Evolutionary conservation across 2,329 filamentous ascomycete genomes (phyloP), one percentile per base, ranked within the genome.

Genomic region (Metarhizium anisopliae): DNA sequence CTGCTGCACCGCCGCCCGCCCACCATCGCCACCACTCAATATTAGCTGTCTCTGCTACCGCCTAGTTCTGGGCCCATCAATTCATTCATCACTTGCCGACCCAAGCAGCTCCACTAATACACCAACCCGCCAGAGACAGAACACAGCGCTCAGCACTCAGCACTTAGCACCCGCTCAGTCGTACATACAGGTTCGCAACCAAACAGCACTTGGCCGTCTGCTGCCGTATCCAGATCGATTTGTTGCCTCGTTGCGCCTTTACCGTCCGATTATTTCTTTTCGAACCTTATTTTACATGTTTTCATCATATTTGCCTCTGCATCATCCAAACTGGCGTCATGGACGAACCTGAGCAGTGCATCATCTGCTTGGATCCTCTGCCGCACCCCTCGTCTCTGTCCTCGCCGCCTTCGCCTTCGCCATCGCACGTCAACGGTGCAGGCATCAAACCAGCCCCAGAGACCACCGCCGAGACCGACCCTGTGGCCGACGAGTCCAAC

Each of bases 361-460:
- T 86, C 71, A 82, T 86, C 72, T 86, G 83, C 77, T 77, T 86
- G 68, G 83, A 86, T 67, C 79, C 78, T 67, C 74, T 86, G 57
- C 72, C 72, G 60, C 67, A 63, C 59, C 67, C 68, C 62, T 70
- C 67, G 61, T 50, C 52, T 42, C 47, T 49, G 29, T 20, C 43
- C 32, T 53, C 50, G 43, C 20, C 47, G 38, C 38, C 11, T 40
- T 40, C 54, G 43, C 20, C 42, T 20, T 56, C 45, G 50, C 50
- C 51, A n/a, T 40, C 50, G 47, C 50, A 63, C 55, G 61, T 63
- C 50, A 60, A 63, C 57, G 59, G 57, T 45, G 32, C 49, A 50
- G n/a, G 47, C 55, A 59, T 56, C 59, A 59, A 64, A 58, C 56
- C 59, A 56, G 57, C 59, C 60, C 58, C 63, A 29, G 45, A 49